phyloP scores from a whole-genome alignment of 2,329 filamentous ascomycete genomes.

The Pyrenochaeta sp. region DNA sequence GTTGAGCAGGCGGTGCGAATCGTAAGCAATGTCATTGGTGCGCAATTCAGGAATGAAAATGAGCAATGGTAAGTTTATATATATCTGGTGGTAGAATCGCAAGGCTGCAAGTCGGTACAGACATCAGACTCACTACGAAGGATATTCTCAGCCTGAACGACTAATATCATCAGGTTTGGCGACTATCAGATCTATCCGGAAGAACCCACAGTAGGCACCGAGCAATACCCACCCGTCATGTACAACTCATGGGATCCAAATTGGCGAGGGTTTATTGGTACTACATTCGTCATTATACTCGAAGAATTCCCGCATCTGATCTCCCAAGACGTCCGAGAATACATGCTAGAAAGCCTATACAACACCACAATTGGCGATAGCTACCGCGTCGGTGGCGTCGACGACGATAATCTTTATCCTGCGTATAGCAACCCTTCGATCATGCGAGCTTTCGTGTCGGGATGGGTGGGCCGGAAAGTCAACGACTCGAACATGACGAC shows the following conservation, averaged over 20 bases:
- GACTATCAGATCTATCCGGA: slow-evolving; percentile 65
- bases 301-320: slow-evolving; percentile 66
- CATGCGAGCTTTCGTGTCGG: slow-evolving; percentile 69
- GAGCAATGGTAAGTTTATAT: slow-evolving; percentile 62
- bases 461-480: slow-evolving; percentile 65
- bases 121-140: neutral
- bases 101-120: neutral
- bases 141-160: neutral
- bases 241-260: slow-evolving; percentile 71
- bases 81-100: neutral
- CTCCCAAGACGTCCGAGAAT: slow-evolving; percentile 46
- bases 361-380: slow-evolving; percentile 67
- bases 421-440: slow-evolving; percentile 68
- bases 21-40: slow-evolving; percentile 62
- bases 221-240: slow-evolving; percentile 59
- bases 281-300: slow-evolving; percentile 65
- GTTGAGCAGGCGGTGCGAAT: slow-evolving; percentile 62
- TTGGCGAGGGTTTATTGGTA: slow-evolving; percentile 70
- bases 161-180: slow-evolving; percentile 49
- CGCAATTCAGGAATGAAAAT: slow-evolving; percentile 61
- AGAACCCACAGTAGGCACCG: slow-evolving; percentile 64
- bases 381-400: slow-evolving; percentile 68
- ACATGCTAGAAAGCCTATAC: slow-evolving; percentile 63
- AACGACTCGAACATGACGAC: slow-evolving; percentile 67
- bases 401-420: slow-evolving; percentile 69